Percentiles rank a stretch among this genome's conserved stretches.
Evolutionary conservation across 768 basidiomycete species (phyloP).

Genomic region (Xerocomus brunneocitrinus): DNA sequence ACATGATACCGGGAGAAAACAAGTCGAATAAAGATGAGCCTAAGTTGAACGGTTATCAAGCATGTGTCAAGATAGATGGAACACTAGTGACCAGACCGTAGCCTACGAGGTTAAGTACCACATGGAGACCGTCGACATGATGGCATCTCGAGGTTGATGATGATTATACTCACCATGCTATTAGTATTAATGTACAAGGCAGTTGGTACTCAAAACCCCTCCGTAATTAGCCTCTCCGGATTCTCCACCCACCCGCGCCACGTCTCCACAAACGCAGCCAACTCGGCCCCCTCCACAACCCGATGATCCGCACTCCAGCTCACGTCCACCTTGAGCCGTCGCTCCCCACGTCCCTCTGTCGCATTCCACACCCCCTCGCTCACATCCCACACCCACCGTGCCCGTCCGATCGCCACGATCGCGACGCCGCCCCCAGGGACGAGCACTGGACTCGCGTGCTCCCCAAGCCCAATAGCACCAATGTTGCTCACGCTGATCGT

Average conservation of each 20-base stretch:
- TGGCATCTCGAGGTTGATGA: too few species aligned
- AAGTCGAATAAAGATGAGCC: too few species aligned
- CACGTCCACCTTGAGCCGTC: constrained; percentile 56
- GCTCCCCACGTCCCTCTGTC: constrained; percentile 33
- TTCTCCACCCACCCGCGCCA: constrained; percentile 80
- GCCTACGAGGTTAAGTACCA: too few species aligned
- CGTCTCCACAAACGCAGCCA: constrained; percentile 82
- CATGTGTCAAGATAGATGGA: too few species aligned
- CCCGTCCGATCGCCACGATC: constrained; percentile 77
- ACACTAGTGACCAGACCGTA: too few species aligned
- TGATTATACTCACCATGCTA: not conserved
- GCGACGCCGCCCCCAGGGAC: constrained; percentile 82
- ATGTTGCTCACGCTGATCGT: constrained; percentile 82
- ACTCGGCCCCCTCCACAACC: constrained; percentile 83
- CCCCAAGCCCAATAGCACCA: constrained; percentile 72
- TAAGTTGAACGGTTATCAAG: too few species aligned
- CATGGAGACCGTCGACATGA: too few species aligned
- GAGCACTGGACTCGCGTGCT: constrained; percentile 67
- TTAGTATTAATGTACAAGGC: not conserved
- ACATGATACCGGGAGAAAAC: too few species aligned
- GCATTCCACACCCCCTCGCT: constrained; percentile 35
- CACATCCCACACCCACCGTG: constrained; percentile 75
- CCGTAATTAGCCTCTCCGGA: constrained; percentile 64
- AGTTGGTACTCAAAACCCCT: constrained; percentile 31
- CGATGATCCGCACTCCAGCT: constrained; percentile 88